Evolutionary conservation across 208 protist species (phyloP), one percentile per base, ranked within the genome.

Genomic region (Leishmania tarentolae): DNA sequence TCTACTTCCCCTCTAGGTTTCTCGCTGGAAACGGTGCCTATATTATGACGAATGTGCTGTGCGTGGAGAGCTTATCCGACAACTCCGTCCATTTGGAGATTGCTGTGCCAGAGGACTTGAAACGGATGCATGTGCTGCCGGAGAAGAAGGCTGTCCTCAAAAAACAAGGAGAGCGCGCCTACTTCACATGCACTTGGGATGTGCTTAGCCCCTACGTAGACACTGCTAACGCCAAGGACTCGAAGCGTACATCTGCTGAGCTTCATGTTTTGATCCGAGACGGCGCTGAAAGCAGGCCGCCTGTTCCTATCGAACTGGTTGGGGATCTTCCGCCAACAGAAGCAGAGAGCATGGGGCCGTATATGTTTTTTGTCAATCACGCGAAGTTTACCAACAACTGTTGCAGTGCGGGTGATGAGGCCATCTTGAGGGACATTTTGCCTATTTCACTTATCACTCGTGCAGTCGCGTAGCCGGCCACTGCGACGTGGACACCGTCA

Each of bases 11-110:
- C 4, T 78, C 82, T 6, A 83, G 52, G 44, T 89, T 96, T 72
- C 79, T 93, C 50, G 79, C 70, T 21, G 83, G 83, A n/a, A 82
- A 73, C 35, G 89, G 89, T 24, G 79, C 78, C n/a, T 96, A 88
- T 79, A 77, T 94, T 37, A 86, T 96, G 40, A 90, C 88, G 8
- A 96, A 96, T 70, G 86, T 94, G 42, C 42, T 96, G 57, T 91
- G 81, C 65, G 79, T 94, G 56, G 88, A 91, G 79, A 94, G 84
- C 75, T 76, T 35, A 28, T 86, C 86, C 7, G 86, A 86, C 75
- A 81, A 86, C 40, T 7, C 50, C 1, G 81, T 92, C 19, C 79
- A 53, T 21, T 79, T 94, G 42, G 84, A 92, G 85, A 42, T 94
- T n/a, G 85, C 86, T 17, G 61, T 87, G 70, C 80, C 83, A 35